Conservation (phyloP, 495 filamentous ascomycete species). For the Parathielavia hyrcaniae region DNA sequence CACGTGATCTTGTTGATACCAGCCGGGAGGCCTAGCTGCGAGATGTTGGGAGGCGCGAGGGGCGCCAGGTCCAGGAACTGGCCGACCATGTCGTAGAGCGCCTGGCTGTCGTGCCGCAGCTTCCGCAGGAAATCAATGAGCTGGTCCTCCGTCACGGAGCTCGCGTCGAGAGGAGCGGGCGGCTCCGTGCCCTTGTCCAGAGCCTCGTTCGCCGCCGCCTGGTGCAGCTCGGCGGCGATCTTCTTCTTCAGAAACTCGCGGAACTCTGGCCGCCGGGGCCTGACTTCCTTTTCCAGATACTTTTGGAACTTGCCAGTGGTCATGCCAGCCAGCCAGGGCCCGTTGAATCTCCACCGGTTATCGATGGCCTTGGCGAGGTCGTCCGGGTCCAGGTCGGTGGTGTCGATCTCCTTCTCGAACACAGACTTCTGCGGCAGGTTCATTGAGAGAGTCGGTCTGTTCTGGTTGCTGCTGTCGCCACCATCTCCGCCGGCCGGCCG, state of each 20-base stretch:
- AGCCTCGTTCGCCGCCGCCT: slow-evolving; percentile 38
- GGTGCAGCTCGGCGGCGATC: slow-evolving; percentile 41
- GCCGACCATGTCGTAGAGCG: slow-evolving; percentile 44
- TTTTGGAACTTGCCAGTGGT: slow-evolving; percentile 62
- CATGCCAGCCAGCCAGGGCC: slow-evolving; percentile 78
- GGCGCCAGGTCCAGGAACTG: slow-evolving; percentile 53
- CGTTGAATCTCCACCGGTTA: slow-evolving; percentile 65
- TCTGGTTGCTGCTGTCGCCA: slow-evolving; percentile 6
- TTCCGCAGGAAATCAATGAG: slow-evolving; percentile 54
- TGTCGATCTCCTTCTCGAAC: slow-evolving; percentile 53
- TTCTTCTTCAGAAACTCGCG: slow-evolving; percentile 50
- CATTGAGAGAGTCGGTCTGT: neutral
- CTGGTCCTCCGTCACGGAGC: slow-evolving; percentile 53
- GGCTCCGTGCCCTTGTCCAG: slow-evolving; percentile 44
- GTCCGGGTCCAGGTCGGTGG: slow-evolving; percentile 38
- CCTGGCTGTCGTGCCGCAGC: slow-evolving; percentile 48
- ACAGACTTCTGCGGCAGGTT: slow-evolving; percentile 37
- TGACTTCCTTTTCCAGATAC: slow-evolving; percentile 58
- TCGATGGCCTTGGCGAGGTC: slow-evolving; percentile 28
- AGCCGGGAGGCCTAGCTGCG: neutral
- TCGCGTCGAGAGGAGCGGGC: slow-evolving; percentile 26
- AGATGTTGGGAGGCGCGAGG: slow-evolving; percentile 19
- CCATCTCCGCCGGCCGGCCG: slow-evolving; percentile 28
- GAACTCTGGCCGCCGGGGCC: slow-evolving; percentile 56
- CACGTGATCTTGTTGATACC: slow-evolving; percentile 14